Base-by-base conservation (phyloP, 176 grass and related monocot genomes). In the Raddia guianensis region DNA sequence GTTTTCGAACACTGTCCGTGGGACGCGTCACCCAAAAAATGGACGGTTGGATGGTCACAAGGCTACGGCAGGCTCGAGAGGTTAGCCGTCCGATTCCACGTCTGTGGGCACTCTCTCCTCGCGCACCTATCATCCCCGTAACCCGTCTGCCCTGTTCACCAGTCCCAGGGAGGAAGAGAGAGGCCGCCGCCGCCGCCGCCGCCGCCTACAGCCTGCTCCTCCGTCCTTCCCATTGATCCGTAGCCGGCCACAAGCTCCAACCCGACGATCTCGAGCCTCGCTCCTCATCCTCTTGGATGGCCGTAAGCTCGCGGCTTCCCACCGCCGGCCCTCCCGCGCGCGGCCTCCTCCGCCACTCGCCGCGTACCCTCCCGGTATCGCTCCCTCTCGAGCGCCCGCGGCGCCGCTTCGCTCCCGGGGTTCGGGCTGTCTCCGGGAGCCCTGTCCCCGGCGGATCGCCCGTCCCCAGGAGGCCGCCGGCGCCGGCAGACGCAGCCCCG, bases 271-370 rank as follows among this genome's bases (percentile, higher is more conserved):
- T 34, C 65, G 37, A n/a, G 27, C 62, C 19, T 69, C 40, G 47
- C 50, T 21, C 56, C 40, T 34, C 27, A 18, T 46, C 66, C 16
- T 62, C 53, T 76, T 40, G 46, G 35, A 95, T 95, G 93, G 87
- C 84, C 20, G 81, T 87, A 5, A 87, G 79, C 85, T 85, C 93
- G 53, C 78, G 81, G 37, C 33, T 90, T 9, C 53, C 58, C 2
- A 54, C 53, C 3, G 37, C 37, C 37, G 37, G 37, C 68, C 76
- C 85, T 42, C 54, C 92, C 2, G 42, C 84, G 18, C 70, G 77
- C 18, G 73, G 82, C 74, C 84, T 87, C 74, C 80, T 83, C 47
- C 73, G 73, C 51, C 45, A 34, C 49, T 63, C 70, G 44, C 72
- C 45, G 46, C 74, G 79, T 66, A 71, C 86, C 70, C 74, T 84